Percentiles rank a stretch among this genome's conserved stretches.
These are phyloP conservation scores for Russula earlei DNA, from an alignment of 768 basidiomycete species.

Conservation along the genomic window DNA sequence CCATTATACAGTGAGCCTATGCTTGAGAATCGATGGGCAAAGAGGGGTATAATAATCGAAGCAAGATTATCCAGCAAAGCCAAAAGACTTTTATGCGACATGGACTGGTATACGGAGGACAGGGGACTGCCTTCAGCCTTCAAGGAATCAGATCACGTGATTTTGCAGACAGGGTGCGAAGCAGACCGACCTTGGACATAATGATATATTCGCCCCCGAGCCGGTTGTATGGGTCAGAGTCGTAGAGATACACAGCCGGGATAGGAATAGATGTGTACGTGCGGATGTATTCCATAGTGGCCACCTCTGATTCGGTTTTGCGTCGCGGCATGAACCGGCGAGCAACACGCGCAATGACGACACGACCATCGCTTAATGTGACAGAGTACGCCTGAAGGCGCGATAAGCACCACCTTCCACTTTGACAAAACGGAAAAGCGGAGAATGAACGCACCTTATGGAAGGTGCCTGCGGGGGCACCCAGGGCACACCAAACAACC, in stretches of 20 bases:
- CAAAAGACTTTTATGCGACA: conserved; percentile 56
- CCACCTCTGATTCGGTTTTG: conserved; percentile 82
- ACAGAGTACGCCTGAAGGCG: conserved; percentile 60
- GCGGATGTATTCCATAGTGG: conserved; percentile 74
- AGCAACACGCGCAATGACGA: conserved; percentile 72
- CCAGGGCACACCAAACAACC: neutral
- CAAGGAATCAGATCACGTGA: conserved; percentile 9
- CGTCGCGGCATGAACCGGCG: conserved; percentile 79
- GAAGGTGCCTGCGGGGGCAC: conserved; percentile 53
- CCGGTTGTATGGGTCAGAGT: conserved; percentile 77
- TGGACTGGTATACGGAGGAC: conserved; percentile 57
- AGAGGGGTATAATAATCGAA: conserved; percentile 57
- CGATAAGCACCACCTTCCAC: neutral
- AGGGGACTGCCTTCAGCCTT: conserved; percentile 72
- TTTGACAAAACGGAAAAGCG: too few species aligned
- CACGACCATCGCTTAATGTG: conserved; percentile 48
- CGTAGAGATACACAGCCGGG: conserved; percentile 65
- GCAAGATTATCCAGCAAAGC: conserved; percentile 62
- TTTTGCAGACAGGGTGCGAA: neutral
- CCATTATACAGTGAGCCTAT: conserved; percentile 70
- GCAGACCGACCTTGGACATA: conserved; percentile 65
- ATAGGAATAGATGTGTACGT: conserved; percentile 63
- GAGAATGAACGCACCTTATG: conserved; percentile 49
- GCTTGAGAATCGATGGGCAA: conserved; percentile 63
- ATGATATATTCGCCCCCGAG: conserved; percentile 80